A percentile compares a stretch with the other conserved stretches of the same genome.
Evolutionary conservation across 345 rosid genomes (phyloP).

Genomic region (Theobroma cacao): DNA sequence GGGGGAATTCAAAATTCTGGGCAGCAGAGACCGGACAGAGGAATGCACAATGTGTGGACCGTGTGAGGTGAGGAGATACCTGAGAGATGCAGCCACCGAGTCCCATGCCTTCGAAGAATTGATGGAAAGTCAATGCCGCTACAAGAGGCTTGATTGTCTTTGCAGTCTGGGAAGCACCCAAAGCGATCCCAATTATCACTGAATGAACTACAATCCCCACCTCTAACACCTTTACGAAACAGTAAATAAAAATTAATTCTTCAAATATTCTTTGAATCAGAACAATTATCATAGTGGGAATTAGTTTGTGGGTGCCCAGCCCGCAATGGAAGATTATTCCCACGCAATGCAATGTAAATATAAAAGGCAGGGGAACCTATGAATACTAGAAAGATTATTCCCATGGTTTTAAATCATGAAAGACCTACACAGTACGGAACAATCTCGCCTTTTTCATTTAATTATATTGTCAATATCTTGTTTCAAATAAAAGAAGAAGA

Average conservation of each 20-base stretch:
- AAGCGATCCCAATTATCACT: constrained; percentile 54
- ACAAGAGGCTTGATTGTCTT: constrained; percentile 49
- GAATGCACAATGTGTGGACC: neutral
- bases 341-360: no score
- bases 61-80: constrained; percentile 18
- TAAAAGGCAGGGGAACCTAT: no score
- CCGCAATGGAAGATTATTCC: no score
- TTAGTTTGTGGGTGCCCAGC: no score
- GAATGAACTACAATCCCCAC: constrained; percentile 72
- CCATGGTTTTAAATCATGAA: no score
- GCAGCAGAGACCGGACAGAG: neutral
- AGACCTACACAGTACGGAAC: no score
- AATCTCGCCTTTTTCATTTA: no score
- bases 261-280: neutral
- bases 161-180: constrained; percentile 59
- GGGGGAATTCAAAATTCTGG: no score
- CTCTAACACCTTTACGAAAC: constrained; percentile 60
- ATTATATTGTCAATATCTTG: no score
- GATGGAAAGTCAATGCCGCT: constrained; percentile 72
- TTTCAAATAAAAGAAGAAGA: no score
- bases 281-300: neutral
- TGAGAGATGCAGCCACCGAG: constrained; percentile 74
- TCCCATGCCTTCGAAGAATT: constrained; percentile 83
- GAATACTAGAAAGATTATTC: no score
- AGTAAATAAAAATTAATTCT: neutral